These are phyloP conservation scores for Jimgerdemannia lactiflua DNA, from an alignment of 192 early-diverging fungal species.

Conservation along the genomic window DNA sequence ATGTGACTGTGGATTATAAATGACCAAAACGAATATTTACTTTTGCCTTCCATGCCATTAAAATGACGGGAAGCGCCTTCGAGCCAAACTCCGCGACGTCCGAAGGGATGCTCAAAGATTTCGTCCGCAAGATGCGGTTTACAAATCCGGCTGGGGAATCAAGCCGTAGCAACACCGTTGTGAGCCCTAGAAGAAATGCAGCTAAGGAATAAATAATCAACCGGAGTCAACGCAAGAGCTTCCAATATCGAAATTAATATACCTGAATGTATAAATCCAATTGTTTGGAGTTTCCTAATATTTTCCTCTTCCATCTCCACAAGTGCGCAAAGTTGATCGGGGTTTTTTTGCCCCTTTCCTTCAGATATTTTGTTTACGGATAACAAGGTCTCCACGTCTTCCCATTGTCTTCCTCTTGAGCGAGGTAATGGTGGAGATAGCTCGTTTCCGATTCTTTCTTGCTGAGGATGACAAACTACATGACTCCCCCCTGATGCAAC, in stretches of 20 bases:
- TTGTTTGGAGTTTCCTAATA: not conserved
- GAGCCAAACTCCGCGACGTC: not conserved
- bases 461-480: not conserved
- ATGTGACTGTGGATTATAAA: too few relatives aligned
- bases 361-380: constrained; percentile 14
- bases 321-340: constrained; percentile 5
- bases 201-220: not conserved
- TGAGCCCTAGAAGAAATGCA: constrained; percentile 14
- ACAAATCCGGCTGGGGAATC: constrained; percentile 19
- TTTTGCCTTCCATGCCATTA: constrained; percentile 12
- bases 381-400: constrained; percentile 17
- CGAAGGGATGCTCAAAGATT: constrained; percentile 8
- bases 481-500: not conserved
- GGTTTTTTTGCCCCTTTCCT: constrained; percentile 10
- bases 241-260: not conserved
- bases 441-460: constrained; percentile 16
- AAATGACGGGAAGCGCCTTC: constrained; percentile 10
- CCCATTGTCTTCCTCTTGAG: constrained; percentile 17
- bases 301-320: not conserved
- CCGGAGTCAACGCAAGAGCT: not conserved
- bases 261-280: not conserved
- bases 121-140: constrained; percentile 4
- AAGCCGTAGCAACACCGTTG: not conserved
- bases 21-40: constrained; percentile 2
- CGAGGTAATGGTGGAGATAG: not conserved